Conservation (phyloP, 192 early-diverging fungal species). For the Umbelopsis sp. region DNA sequence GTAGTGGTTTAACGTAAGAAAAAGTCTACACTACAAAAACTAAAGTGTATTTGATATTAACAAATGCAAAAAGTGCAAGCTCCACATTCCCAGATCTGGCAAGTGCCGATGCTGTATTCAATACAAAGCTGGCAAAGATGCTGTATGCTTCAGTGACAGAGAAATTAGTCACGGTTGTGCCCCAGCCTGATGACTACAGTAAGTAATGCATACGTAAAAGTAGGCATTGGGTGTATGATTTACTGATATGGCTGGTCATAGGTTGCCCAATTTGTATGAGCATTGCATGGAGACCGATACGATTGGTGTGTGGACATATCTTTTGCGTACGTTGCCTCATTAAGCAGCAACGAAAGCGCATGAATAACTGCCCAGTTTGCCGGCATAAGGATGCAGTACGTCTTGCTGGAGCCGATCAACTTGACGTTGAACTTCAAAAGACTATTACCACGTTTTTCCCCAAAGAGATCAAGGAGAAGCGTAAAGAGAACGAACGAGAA, state of each 20-base stretch:
- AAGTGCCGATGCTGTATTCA: slow-evolving; percentile 54
- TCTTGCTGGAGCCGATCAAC: slow-evolving; percentile 57
- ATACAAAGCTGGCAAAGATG: slow-evolving; percentile 57
- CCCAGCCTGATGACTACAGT: slow-evolving; percentile 80
- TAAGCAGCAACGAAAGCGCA: slow-evolving; percentile 65
- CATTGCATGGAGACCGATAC: slow-evolving; percentile 79
- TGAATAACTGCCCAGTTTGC: slow-evolving; percentile 79
- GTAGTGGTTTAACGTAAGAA: slow-evolving; percentile 51
- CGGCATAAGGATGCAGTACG: slow-evolving; percentile 62
- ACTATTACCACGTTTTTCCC: slow-evolving; percentile 83
- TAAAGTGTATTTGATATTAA: not conserved
- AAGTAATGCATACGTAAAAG: slow-evolving; percentile 6
- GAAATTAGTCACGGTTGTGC: slow-evolving; percentile 71
- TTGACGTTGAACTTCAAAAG: slow-evolving; percentile 69
- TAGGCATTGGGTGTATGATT: not conserved
- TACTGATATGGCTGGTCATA: not conserved
- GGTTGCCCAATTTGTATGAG: slow-evolving; percentile 80
- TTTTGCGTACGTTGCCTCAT: slow-evolving; percentile 84
- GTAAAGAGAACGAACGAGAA: slow-evolving; percentile 65
- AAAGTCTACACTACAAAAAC: not conserved
- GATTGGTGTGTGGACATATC: slow-evolving; percentile 75
- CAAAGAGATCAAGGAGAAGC: slow-evolving; percentile 75
- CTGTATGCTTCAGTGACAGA: slow-evolving; percentile 66
- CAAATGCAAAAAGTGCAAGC: slow-evolving; percentile 42
- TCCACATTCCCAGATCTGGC: slow-evolving; percentile 54